These are phyloP conservation scores for Castanea sativa DNA, from an alignment of 306 rosid genomes.

Conservation along the genomic window DNA sequence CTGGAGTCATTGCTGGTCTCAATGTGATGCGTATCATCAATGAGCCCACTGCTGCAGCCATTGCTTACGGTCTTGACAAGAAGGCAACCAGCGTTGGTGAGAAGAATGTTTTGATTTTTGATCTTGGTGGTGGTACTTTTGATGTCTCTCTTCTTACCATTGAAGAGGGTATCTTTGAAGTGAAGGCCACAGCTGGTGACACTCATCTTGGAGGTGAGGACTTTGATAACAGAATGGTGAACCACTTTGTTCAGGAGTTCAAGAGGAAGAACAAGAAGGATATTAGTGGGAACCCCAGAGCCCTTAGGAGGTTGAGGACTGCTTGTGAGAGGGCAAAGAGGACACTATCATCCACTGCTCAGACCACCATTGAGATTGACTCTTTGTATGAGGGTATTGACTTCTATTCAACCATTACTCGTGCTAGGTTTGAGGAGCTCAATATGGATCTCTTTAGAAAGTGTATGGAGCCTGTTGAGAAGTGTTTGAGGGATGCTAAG, in stretches of 20 bases:
- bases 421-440: conserved; percentile 77
- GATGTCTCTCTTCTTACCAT: conserved; percentile 75
- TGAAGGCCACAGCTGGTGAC: conserved; percentile 75
- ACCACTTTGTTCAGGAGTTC: conserved; percentile 76
- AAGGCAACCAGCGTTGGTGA: conserved; percentile 56
- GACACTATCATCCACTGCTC: conserved; percentile 73
- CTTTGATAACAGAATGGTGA: conserved; percentile 73
- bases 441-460: conserved; percentile 74
- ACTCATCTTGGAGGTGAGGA: conserved; percentile 92
- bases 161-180: conserved; percentile 74
- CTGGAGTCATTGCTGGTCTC: conserved; percentile 64
- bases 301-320: conserved; percentile 67
- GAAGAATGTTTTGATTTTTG: conserved; percentile 64
- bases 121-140: conserved; percentile 59
- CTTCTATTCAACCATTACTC: conserved; percentile 61
- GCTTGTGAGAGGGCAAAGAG: conserved; percentile 83
- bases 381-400: conserved; percentile 75
- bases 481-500: conserved; percentile 72
- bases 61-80: conserved; percentile 72
- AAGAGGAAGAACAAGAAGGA: conserved; percentile 76
- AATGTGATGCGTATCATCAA: conserved; percentile 65
- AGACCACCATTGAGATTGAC: conserved; percentile 74
- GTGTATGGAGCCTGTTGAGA: conserved; percentile 80
- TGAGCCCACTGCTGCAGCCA: conserved; percentile 75
- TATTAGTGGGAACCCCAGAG: conserved; percentile 67